A percentile compares a stretch with the other conserved stretches of the same genome.
Evolutionary conservation across 169 alveolate species (phyloP).

Genomic region (Ichthyophthirius multifiliis): DNA sequence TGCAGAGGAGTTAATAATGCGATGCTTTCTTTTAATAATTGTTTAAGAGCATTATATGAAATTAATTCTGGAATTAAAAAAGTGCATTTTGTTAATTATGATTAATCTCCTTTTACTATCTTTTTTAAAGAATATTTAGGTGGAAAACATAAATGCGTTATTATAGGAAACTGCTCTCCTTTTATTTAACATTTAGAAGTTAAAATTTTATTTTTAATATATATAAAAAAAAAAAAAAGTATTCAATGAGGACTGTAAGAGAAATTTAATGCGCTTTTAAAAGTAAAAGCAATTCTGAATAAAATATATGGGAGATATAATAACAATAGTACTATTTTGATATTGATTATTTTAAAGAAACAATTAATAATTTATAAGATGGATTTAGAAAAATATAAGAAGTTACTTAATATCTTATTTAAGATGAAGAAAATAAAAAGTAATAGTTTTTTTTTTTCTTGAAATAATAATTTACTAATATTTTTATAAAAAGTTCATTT

Average conservation of each 20-base stretch:
- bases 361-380: too few species aligned
- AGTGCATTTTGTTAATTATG: not conserved
- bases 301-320: too few species aligned
- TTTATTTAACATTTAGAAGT: not conserved
- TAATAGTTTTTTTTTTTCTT: not conserved
- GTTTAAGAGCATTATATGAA: not conserved
- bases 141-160: not conserved
- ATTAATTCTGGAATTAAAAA: not conserved
- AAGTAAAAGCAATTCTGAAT: too few species aligned
- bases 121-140: not conserved
- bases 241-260: slow-evolving; percentile 7
- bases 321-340: too few species aligned
- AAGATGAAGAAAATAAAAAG: not conserved
- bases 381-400: too few species aligned
- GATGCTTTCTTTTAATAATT: not conserved
- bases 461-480: too few species aligned
- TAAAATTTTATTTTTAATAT: not conserved
- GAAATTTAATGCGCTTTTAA: not conserved
- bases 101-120: not conserved
- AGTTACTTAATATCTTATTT: not conserved
- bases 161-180: not conserved
- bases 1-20: slow-evolving; percentile 4
- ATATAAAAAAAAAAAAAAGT: not conserved
- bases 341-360: too few species aligned
- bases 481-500: not conserved